Percentiles rank a stretch among this genome's conserved stretches.
phyloP scores from a whole-genome alignment of 2,329 filamentous ascomycete genomes.

The Helminthosporium solani region DNA sequence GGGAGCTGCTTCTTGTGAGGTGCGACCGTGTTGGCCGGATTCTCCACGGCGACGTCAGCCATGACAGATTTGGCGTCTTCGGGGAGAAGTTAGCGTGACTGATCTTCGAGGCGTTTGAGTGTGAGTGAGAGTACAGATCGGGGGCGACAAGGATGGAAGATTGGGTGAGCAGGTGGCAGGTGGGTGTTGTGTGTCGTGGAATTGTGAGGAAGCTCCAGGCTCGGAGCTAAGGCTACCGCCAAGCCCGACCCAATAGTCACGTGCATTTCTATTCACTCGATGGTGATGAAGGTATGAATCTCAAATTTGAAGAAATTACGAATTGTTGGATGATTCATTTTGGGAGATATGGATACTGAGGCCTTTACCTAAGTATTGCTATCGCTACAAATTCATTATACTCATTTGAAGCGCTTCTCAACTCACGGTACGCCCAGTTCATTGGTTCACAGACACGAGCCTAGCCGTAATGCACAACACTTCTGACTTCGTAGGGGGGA shows the following conservation, averaged over 20 bases:
- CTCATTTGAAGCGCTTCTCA: not conserved
- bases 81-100: not conserved
- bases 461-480: constrained; percentile 2
- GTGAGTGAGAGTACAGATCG: constrained; percentile 2
- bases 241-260: constrained; percentile 19
- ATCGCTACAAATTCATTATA: no score
- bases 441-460: not conserved
- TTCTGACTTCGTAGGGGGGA: not conserved
- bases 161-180: constrained; percentile 1
- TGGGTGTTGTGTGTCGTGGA: constrained; percentile 19
- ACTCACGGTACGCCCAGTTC: not conserved
- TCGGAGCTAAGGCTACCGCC: constrained; percentile 17
- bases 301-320: not conserved
- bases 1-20: constrained; percentile 79
- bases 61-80: constrained; percentile 49
- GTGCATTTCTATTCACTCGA: not conserved
- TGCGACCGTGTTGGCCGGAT: constrained; percentile 68
- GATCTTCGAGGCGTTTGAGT: constrained; percentile 3
- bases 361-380: no score
- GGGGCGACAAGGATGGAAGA: constrained; percentile 2
- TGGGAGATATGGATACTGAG: no score
- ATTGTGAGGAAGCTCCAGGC: constrained; percentile 29
- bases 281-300: not conserved
- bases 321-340: no score
- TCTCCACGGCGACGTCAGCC: constrained; percentile 87